These are phyloP conservation scores for Cytospora chrysosperma DNA, from an alignment of 2,329 filamentous ascomycete genomes.

Conservation along the genomic window DNA sequence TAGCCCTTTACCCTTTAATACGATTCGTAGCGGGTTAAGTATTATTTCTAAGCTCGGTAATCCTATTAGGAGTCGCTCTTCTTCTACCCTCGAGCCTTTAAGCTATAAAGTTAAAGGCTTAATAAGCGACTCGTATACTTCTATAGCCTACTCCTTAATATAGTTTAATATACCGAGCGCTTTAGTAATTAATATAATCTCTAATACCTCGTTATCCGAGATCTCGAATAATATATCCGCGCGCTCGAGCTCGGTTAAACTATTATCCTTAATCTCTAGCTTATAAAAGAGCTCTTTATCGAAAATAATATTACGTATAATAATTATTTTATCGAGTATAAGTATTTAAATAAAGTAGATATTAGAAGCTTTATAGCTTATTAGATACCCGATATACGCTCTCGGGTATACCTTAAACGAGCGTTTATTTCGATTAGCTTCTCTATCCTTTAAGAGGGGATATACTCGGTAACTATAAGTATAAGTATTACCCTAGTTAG, in stretches of 20 bases:
- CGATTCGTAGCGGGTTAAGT: no score
- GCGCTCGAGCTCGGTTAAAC: background rate
- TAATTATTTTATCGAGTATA: no score
- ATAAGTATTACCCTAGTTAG: background rate
- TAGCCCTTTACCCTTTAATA: no score
- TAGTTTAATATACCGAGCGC: background rate
- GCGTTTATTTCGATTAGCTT: background rate
- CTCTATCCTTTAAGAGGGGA: background rate
- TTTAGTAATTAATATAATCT: background rate
- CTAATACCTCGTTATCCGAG: background rate
- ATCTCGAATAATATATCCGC: background rate
- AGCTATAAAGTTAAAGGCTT: background rate
- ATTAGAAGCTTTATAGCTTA: background rate
- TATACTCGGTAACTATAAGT: background rate
- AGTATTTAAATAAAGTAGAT: no score
- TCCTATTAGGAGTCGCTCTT: no score
- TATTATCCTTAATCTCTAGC: background rate
- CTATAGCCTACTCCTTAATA: background rate
- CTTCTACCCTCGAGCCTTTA: no score
- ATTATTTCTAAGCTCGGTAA: no score
- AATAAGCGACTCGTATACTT: background rate
- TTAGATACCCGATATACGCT: background rate
- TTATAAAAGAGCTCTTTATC: no score
- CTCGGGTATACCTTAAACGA: background rate
- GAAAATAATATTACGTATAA: no score